Percentiles rank a stretch among this genome's conserved stretches.
Evolutionary conservation across 768 basidiomycete genomes (phyloP).

Genomic region (Agaricus blazei): DNA sequence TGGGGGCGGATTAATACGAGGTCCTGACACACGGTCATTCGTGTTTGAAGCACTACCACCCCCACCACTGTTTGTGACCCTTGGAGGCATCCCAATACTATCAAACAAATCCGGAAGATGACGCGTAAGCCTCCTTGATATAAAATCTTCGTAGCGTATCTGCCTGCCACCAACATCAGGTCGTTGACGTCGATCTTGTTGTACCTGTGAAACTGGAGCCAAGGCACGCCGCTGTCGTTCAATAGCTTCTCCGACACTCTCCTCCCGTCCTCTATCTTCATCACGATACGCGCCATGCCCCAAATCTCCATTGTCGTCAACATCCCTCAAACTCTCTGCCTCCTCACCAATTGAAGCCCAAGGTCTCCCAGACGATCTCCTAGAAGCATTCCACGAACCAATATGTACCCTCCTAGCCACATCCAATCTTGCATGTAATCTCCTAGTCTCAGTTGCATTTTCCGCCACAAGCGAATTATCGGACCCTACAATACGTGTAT

Average conservation of each 20-base stretch:
- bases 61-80: not conserved
- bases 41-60: not conserved
- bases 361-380: not conserved
- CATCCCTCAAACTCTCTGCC: not conserved
- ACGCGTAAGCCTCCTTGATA: not conserved
- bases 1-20: conserved; percentile 4
- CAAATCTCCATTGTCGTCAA: not conserved
- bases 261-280: not conserved
- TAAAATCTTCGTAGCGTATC: not conserved
- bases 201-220: not conserved
- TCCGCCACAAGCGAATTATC: conserved; percentile 8
- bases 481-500: conserved; percentile 5
- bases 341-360: not conserved
- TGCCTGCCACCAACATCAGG: not conserved
- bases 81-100: conserved; percentile 1
- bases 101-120: not conserved
- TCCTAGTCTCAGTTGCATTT: conserved; percentile 4
- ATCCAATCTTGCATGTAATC: conserved; percentile 5
- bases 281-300: not conserved
- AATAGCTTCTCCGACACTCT: not conserved
- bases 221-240: not conserved
- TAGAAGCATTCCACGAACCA: not conserved
- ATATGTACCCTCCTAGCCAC: not conserved
- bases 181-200: not conserved
- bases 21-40: not conserved